Conservation (phyloP, 495 filamentous ascomycete species). For the Xanthoparmelia taractica region DNA sequence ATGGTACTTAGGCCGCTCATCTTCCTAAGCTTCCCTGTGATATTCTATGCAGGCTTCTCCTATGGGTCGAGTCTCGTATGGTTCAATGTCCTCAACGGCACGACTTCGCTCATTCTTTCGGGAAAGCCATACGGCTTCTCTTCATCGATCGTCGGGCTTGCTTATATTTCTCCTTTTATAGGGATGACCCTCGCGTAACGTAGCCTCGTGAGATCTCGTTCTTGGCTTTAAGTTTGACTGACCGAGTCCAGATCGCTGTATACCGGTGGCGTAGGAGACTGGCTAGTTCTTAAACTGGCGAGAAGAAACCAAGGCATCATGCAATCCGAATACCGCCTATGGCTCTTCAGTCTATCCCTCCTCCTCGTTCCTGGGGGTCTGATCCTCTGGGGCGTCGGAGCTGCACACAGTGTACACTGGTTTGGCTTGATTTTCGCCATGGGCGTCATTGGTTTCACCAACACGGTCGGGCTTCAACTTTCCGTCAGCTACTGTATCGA, state of each 20-base stretch:
- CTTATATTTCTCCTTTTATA: slow-evolving; percentile 51
- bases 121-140: slow-evolving; percentile 50
- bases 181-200: slow-evolving; percentile 45
- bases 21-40: slow-evolving; percentile 51
- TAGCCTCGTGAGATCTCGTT: background rate
- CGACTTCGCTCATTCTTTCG: slow-evolving; percentile 52
- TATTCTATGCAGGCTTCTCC: slow-evolving; percentile 59
- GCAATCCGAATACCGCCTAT: slow-evolving; percentile 56
- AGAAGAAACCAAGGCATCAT: slow-evolving; percentile 55
- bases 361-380: slow-evolving; percentile 50
- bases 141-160: slow-evolving; percentile 54
- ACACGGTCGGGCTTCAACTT: slow-evolving; percentile 51
- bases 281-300: slow-evolving; percentile 49
- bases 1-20: slow-evolving; percentile 42
- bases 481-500: slow-evolving; percentile 58
- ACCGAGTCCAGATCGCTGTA: slow-evolving; percentile 34
- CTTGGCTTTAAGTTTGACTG: background rate
- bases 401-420: slow-evolving; percentile 53
- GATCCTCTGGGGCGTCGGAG: slow-evolving; percentile 63
- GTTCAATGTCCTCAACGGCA: slow-evolving; percentile 62
- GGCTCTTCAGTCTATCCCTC: slow-evolving; percentile 50
- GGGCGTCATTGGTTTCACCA: slow-evolving; percentile 50
- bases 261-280: slow-evolving; percentile 52
- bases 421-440: slow-evolving; percentile 57
- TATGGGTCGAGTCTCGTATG: slow-evolving; percentile 57